A percentile compares a stretch with the other conserved stretches of the same genome.
Evolutionary conservation across 352 stramenopile genomes (phyloP).

Genomic region (Globisporangium cystogenes): DNA sequence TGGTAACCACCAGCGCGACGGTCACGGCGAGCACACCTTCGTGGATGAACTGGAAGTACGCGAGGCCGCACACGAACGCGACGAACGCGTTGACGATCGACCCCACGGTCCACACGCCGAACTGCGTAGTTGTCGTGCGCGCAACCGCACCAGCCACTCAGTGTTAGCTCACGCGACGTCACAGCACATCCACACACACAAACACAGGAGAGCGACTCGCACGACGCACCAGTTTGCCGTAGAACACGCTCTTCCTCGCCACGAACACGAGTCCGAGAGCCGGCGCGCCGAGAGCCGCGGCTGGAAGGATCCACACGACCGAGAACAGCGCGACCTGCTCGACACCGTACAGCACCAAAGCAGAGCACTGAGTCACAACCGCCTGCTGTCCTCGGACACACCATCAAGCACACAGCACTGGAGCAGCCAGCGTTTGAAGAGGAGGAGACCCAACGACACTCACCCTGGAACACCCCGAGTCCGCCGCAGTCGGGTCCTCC

Average conservation of each 20-base stretch:
- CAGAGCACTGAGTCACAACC: slow-evolving; percentile 1
- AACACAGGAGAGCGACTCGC: neutral
- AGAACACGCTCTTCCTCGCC: slow-evolving; percentile 66
- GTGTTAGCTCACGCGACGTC: too few species aligned
- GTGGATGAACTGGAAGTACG: slow-evolving; percentile 62
- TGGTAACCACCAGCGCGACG: slow-evolving; percentile 46
- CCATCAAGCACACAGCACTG: neutral
- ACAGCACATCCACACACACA: too few species aligned
- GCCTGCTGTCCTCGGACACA: neutral
- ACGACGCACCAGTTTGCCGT: slow-evolving; percentile 63
- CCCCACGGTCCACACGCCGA: slow-evolving; percentile 62
- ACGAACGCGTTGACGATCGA: slow-evolving; percentile 69
- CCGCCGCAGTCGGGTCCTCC: slow-evolving; percentile 55
- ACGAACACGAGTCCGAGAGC: slow-evolving; percentile 70
- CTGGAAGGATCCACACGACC: slow-evolving; percentile 54
- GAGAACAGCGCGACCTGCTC: slow-evolving; percentile 51
- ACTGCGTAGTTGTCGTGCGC: slow-evolving; percentile 11
- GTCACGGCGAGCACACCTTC: slow-evolving; percentile 61
- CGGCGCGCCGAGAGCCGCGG: slow-evolving; percentile 49
- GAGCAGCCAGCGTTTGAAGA: neutral
- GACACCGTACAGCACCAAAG: slow-evolving; percentile 10
- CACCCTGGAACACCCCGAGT: slow-evolving; percentile 76
- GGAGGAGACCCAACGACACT: slow-evolving; percentile 11
- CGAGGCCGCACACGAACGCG: slow-evolving; percentile 47
- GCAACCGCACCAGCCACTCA: neutral